phyloP scores from a whole-genome alignment of 768 basidiomycete genomes.

The Boletus patriciae region DNA sequence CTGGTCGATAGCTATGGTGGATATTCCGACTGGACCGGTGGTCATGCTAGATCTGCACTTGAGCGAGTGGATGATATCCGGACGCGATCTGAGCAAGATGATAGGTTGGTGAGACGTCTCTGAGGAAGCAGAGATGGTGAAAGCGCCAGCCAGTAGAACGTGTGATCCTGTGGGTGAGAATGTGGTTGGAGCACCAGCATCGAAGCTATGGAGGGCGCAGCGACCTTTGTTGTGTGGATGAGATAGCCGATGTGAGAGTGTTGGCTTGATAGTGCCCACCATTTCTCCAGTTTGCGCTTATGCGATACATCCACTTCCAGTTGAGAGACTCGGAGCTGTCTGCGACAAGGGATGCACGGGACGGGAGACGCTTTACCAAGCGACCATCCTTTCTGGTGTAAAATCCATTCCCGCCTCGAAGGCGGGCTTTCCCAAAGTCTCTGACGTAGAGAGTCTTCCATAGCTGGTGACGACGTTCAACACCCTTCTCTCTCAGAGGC shows the following conservation, averaged over 20 bases:
- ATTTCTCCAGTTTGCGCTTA: conserved; percentile 79
- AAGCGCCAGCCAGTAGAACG: conserved; percentile 57
- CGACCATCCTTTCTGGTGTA: conserved; percentile 55
- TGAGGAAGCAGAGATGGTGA: conserved; percentile 60
- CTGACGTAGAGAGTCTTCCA: conserved; percentile 68
- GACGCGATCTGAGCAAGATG: conserved; percentile 24
- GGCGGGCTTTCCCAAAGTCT: conserved; percentile 64
- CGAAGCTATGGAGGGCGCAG: conserved; percentile 48
- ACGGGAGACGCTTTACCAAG: conserved; percentile 59
- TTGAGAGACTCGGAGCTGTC: conserved; percentile 40
- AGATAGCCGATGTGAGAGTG: conserved; percentile 17
- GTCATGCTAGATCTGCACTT: conserved; percentile 42
- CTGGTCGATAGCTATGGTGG: conserved; percentile 73
- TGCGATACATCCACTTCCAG: conserved; percentile 88
- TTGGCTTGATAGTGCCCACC: conserved; percentile 44
- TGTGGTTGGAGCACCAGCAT: conserved; percentile 3
- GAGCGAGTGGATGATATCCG: conserved; percentile 38
- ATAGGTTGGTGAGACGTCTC: conserved; percentile 23
- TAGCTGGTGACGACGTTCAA: conserved; percentile 41
- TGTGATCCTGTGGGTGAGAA: conserved; percentile 28
- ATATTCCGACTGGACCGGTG: conserved; percentile 44
- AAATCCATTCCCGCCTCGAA: conserved; percentile 68
- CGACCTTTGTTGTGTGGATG: conserved; percentile 51
- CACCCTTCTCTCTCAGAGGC: conserved; percentile 1
- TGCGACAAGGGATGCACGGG: conserved; percentile 38